These are phyloP conservation scores for Nelumbo lutea DNA, from an alignment of 164 flowering plant species.

Conservation along the genomic window DNA sequence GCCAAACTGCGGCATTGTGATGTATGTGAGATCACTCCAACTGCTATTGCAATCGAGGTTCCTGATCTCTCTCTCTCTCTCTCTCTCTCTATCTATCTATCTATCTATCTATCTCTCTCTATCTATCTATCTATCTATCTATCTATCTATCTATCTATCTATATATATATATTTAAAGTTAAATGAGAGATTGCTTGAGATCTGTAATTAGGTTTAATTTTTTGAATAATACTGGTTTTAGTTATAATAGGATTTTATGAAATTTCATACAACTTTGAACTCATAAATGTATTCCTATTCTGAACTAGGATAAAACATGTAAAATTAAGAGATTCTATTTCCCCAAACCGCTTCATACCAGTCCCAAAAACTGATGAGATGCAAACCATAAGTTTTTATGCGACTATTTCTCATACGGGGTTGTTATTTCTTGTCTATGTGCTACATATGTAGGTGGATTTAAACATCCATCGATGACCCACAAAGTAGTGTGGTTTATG, in stretches of 20 bases:
- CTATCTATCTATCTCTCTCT: no score
- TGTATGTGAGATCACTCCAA: constrained; percentile 60
- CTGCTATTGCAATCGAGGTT: constrained; percentile 66
- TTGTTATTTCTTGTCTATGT: neutral
- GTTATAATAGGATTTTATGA: no score
- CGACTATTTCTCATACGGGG: no score
- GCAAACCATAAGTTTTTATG: neutral
- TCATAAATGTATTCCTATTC: no score
- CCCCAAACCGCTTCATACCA: no score
- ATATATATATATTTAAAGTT: neutral
- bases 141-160: no score
- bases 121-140: neutral
- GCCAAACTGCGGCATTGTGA: constrained; percentile 55
- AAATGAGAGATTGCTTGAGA: neutral
- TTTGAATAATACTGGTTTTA: neutral
- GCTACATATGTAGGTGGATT: neutral
- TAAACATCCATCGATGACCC: neutral
- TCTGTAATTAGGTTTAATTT: neutral
- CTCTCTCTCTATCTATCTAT: neutral
- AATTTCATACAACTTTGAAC: no score
- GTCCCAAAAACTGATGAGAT: neutral
- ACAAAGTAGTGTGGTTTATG: neutral
- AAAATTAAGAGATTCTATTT: no score
- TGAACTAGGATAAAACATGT: no score
- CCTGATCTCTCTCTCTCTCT: constrained; percentile 16